Evolutionary conservation across 2,329 filamentous ascomycete species (phyloP).

Genomic region (Colletotrichum trifolii): DNA sequence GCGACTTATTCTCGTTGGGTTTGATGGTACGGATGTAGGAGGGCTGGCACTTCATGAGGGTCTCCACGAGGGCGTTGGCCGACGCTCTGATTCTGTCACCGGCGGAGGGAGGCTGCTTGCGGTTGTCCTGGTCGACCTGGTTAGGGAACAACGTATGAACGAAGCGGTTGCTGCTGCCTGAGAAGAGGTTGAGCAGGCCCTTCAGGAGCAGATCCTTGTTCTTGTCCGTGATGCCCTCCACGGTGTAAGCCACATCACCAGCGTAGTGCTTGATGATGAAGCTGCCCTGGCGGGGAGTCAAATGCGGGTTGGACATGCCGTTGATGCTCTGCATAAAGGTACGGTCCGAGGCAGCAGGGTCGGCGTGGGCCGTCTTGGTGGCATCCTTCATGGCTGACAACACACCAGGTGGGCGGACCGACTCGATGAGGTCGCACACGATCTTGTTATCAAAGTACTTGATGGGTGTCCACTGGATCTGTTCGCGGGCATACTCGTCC

Average conservation of each 20-base stretch:
- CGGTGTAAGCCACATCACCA: constrained; percentile 92
- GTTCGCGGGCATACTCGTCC: constrained; percentile 94
- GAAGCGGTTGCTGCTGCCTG: constrained; percentile 85
- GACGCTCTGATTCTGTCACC: constrained; percentile 96
- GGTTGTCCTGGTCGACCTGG: constrained; percentile 95
- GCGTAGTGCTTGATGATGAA: constrained; percentile 99
- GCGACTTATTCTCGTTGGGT: constrained; percentile 98
- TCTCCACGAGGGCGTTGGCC: constrained; percentile 93
- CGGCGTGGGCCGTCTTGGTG: constrained; percentile 97
- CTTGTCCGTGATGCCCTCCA: constrained; percentile 98
- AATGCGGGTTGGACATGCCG: constrained; percentile 89
- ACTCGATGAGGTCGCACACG: constrained; percentile 96
- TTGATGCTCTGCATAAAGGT: constrained; percentile 96
- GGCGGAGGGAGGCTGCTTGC: constrained; percentile 90
- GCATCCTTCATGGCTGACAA: constrained; percentile 98
- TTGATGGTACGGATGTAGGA: constrained; percentile 99
- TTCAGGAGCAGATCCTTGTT: constrained; percentile 98
- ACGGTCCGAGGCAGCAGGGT: constrained; percentile 91
- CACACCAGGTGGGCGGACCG: constrained; percentile 87
- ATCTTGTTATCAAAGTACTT: constrained; percentile 99
- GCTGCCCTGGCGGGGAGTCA: constrained; percentile 90
- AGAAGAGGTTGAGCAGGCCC: constrained; percentile 88
- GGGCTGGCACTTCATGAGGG: constrained; percentile 95
- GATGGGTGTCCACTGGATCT: constrained; percentile 99
- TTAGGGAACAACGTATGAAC: constrained; percentile 91